These are phyloP conservation scores for Diaporthe eres DNA, from an alignment of 2,329 filamentous ascomycete species.

Conservation along the genomic window DNA sequence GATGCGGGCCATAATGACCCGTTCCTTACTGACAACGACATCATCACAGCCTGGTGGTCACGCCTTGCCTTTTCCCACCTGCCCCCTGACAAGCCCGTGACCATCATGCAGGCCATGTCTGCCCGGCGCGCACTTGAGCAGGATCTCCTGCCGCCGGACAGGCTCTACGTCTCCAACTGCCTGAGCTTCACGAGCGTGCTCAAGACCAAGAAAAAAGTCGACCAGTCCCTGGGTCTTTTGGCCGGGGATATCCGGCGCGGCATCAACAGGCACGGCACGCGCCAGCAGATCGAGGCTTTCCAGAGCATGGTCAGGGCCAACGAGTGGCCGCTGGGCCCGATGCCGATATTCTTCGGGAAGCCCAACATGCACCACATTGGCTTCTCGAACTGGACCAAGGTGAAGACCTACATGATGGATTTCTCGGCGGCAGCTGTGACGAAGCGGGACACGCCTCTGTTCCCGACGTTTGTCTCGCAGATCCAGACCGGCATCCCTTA, in stretches of 20 bases:
- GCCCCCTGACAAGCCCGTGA: slow-evolving; percentile 43
- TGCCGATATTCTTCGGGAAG: slow-evolving; percentile 47
- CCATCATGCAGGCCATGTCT: slow-evolving; percentile 43
- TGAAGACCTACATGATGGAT: slow-evolving; percentile 48
- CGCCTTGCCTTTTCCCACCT: slow-evolving; percentile 48
- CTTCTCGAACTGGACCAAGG: slow-evolving; percentile 52
- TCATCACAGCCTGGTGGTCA: slow-evolving; percentile 55
- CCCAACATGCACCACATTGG: slow-evolving; percentile 50
- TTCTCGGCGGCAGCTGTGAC: slow-evolving; percentile 46
- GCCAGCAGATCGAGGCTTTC: slow-evolving; percentile 54
- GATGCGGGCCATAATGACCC: slow-evolving; percentile 38
- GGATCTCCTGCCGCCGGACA: slow-evolving; percentile 45
- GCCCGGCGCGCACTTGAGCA: slow-evolving; percentile 45
- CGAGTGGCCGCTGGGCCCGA: slow-evolving; percentile 45
- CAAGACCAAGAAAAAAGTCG: slow-evolving; percentile 41
- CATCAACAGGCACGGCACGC: slow-evolving; percentile 51
- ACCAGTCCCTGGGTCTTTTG: slow-evolving; percentile 49
- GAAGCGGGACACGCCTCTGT: slow-evolving; percentile 8
- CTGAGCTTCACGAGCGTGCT: slow-evolving; percentile 46
- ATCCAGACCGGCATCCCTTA: slow-evolving; percentile 46
- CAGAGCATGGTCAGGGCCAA: slow-evolving; percentile 47
- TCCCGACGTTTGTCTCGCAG: slow-evolving; percentile 47
- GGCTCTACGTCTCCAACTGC: slow-evolving; percentile 51
- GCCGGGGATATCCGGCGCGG: slow-evolving; percentile 48
- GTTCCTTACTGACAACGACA: slow-evolving; percentile 56